Evolutionary conservation across 2,329 filamentous ascomycete genomes (phyloP).

Genomic region (Cucurbitaria berberidis): DNA sequence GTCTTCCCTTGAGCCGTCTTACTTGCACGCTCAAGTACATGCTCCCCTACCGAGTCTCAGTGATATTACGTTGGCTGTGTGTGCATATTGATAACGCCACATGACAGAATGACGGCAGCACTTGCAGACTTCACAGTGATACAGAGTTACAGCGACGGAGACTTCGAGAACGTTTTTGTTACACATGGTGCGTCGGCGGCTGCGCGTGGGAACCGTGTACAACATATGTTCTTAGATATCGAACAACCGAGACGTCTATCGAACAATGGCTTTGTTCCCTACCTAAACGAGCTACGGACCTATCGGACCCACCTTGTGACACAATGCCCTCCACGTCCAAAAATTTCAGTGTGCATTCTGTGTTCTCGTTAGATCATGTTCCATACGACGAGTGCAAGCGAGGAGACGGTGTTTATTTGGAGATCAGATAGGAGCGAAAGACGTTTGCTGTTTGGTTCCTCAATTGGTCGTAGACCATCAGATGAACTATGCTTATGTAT

Average conservation of each 20-base stretch:
- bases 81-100: constrained; percentile 28
- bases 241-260: constrained; percentile 11
- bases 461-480: constrained; percentile 46
- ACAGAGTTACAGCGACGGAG: constrained; percentile 6
- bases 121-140: constrained; percentile 23
- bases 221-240: constrained; percentile 1
- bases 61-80: constrained; percentile 5
- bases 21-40: neutral
- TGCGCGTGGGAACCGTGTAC: constrained; percentile 10
- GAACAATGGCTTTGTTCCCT: constrained; percentile 15
- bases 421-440: constrained; percentile 54
- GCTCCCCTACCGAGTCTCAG: constrained; percentile 2
- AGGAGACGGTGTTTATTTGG: neutral
- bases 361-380: constrained; percentile 11
- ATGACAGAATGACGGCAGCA: constrained; percentile 13
- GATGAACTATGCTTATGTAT: constrained; percentile 54
- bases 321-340: neutral
- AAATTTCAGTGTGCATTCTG: neutral
- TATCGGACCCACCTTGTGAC: neutral
- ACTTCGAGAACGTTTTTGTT: constrained; percentile 13
- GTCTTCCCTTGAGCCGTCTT: constrained; percentile 36
- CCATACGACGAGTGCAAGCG: neutral
- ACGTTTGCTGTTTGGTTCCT: constrained; percentile 50
- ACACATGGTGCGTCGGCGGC: constrained; percentile 23
- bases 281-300: neutral